Conservation (phyloP, 2,329 filamentous ascomycete genomes). For the Aspergillaceae sp. region DNA sequence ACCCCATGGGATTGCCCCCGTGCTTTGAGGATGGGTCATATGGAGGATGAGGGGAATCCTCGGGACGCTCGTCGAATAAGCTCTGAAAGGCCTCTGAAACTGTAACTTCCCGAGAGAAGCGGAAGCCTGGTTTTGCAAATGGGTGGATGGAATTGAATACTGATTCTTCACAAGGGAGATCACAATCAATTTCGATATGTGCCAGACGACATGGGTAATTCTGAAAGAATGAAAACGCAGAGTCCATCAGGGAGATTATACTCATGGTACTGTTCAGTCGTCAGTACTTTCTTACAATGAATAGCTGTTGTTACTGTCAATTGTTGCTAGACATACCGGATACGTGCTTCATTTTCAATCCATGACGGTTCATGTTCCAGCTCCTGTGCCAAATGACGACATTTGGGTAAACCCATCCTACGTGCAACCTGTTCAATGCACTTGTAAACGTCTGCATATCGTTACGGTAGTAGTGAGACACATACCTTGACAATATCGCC, state of each 20-base stretch:
- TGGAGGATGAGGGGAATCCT: constrained; percentile 7
- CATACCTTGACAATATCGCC: constrained; percentile 34
- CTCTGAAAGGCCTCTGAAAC: constrained; percentile 32
- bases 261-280: constrained; percentile 26
- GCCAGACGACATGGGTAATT: constrained; percentile 38
- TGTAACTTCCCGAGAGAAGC: constrained; percentile 27
- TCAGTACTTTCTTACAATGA: constrained; percentile 3
- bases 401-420: constrained; percentile 29
- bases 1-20: constrained; percentile 10
- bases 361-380: constrained; percentile 30
- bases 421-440: constrained; percentile 26
- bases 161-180: constrained; percentile 35
- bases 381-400: constrained; percentile 31
- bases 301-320: neutral
- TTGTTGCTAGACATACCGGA: constrained; percentile 24
- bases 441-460: too few species aligned
- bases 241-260: constrained; percentile 36
- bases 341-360: constrained; percentile 38
- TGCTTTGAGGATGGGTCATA: neutral
- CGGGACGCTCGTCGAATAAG: constrained; percentile 25
- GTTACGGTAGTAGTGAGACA: neutral
- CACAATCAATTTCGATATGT: constrained; percentile 34
- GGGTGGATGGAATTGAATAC: constrained; percentile 35
- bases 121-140: constrained; percentile 34
- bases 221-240: constrained; percentile 38